Conservation (phyloP, 176 grass and related monocot genomes). For the Juncus inflexus region DNA sequence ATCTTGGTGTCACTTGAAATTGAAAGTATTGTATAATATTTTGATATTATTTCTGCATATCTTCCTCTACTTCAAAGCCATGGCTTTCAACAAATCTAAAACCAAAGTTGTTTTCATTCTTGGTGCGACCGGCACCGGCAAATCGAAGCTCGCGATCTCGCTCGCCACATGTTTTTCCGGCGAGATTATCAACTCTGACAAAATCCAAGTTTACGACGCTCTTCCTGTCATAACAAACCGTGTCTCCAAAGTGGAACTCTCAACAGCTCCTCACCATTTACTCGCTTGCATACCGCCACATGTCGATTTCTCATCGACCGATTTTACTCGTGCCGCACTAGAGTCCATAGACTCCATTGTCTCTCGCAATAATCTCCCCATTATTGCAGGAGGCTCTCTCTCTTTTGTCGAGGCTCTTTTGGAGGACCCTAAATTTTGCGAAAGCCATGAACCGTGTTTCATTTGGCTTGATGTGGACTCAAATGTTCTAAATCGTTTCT, state of each 20-base stretch:
- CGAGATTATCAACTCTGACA: slow-evolving; percentile 82
- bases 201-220: slow-evolving; percentile 68
- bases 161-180: slow-evolving; percentile 56
- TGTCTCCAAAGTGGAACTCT: slow-evolving; percentile 38
- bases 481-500: slow-evolving; percentile 47
- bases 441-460: slow-evolving; percentile 56
- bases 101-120: slow-evolving; percentile 73
- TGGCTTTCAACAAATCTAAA: slow-evolving; percentile 32
- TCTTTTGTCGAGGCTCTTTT: slow-evolving; percentile 78
- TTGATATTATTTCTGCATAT: too few species aligned
- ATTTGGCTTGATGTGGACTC: slow-evolving; percentile 73
- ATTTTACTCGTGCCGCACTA: slow-evolving; percentile 49
- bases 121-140: slow-evolving; percentile 73
- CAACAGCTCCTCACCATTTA: slow-evolving; percentile 55
- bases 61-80: too few species aligned
- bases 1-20: too few species aligned
- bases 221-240: slow-evolving; percentile 71
- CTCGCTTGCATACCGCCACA: slow-evolving; percentile 45
- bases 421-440: slow-evolving; percentile 43
- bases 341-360: slow-evolving; percentile 20
- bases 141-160: slow-evolving; percentile 71
- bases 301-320: slow-evolving; percentile 44
- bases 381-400: slow-evolving; percentile 79
- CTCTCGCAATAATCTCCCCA: slow-evolving; percentile 32
- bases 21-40: too few species aligned